phyloP scores from a whole-genome alignment of 2,329 filamentous ascomycete genomes.

The Madurella mycetomatis region DNA sequence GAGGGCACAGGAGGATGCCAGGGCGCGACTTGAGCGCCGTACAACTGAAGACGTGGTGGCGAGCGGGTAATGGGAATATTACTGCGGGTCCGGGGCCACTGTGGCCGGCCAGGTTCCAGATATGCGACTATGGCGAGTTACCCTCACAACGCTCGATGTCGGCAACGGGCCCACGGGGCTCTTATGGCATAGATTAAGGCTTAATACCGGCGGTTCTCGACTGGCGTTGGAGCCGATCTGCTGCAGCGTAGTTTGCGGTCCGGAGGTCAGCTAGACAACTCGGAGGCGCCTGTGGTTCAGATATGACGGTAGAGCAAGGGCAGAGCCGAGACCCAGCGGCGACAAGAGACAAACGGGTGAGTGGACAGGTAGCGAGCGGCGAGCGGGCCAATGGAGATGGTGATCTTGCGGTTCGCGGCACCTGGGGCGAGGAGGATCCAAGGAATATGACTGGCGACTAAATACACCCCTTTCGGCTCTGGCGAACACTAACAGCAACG shows the following conservation, averaged over 20 bases:
- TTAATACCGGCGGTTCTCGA: constrained; percentile 7
- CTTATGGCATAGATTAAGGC: constrained; percentile 19
- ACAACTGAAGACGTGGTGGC: constrained; percentile 14
- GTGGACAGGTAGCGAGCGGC: constrained; percentile 23
- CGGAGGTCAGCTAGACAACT: constrained; percentile 7
- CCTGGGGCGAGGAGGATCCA: constrained; percentile 22
- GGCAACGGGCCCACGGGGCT: constrained; percentile 11
- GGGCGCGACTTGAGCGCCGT: constrained; percentile 15
- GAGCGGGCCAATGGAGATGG: constrained; percentile 25
- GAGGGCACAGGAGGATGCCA: constrained; percentile 14
- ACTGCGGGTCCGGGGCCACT: constrained; percentile 18
- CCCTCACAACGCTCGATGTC: constrained; percentile 11
- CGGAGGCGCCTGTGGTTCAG: constrained; percentile 14
- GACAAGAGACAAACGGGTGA: constrained; percentile 14
- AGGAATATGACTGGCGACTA: constrained; percentile 27
- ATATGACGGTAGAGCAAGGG: constrained; percentile 15
- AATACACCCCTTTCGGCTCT: constrained; percentile 23
- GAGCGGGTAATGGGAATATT: constrained; percentile 19
- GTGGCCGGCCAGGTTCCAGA: constrained; percentile 23
- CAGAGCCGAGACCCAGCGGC: constrained; percentile 13
- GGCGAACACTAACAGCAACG: constrained; percentile 18
- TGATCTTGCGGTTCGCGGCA: constrained; percentile 23
- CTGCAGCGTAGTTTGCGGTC: constrained; percentile 13
- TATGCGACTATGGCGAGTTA: constrained; percentile 17
- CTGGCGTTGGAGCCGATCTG: constrained; percentile 4